phyloP scores from a whole-genome alignment of 1,284 basidiomycete genomes.

The Ganoderma resinaceum region DNA sequence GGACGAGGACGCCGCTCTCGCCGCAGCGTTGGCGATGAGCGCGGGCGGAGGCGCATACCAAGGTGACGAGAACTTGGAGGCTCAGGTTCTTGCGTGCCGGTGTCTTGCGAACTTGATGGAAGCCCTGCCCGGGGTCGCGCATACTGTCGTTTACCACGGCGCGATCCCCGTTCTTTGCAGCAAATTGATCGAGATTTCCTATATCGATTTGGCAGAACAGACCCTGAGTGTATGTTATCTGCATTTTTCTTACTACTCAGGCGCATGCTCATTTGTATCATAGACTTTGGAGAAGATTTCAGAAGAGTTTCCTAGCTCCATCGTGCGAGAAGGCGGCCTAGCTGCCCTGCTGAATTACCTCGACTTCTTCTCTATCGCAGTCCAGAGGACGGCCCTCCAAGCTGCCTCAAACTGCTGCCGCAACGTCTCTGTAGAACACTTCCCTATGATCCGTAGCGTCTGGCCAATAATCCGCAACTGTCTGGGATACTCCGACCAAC shows the following conservation, averaged over 20 bases:
- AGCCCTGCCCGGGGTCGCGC: slow-evolving; percentile 91
- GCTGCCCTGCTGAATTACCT: slow-evolving; percentile 91
- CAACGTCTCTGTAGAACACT: slow-evolving; percentile 87
- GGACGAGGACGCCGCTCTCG: slow-evolving; percentile 86
- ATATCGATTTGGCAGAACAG: slow-evolving; percentile 96
- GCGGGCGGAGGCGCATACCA: slow-evolving; percentile 64
- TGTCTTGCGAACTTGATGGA: slow-evolving; percentile 98
- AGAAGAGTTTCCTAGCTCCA: slow-evolving; percentile 92
- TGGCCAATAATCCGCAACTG: slow-evolving; percentile 95
- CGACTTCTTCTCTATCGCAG: slow-evolving; percentile 96
- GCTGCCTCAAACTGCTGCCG: slow-evolving; percentile 96
- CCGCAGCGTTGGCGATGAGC: slow-evolving; percentile 83
- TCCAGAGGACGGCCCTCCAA: slow-evolving; percentile 95
- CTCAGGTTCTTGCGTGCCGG: slow-evolving; percentile 91
- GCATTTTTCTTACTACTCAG: slow-evolving; percentile 12
- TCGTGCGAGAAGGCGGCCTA: slow-evolving; percentile 93
- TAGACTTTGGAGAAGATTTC: slow-evolving; percentile 98
- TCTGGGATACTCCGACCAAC: slow-evolving; percentile 89
- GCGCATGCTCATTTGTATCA: slow-evolving; percentile 34
- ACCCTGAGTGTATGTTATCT: slow-evolving; percentile 84
- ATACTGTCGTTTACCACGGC: slow-evolving; percentile 94
- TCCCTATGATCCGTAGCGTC: slow-evolving; percentile 86
- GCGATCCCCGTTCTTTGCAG: slow-evolving; percentile 95
- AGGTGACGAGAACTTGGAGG: slow-evolving; percentile 88
- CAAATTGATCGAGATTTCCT: slow-evolving; percentile 94